phyloP scores from a whole-genome alignment of 768 basidiomycete genomes.

The Mycena venus region DNA sequence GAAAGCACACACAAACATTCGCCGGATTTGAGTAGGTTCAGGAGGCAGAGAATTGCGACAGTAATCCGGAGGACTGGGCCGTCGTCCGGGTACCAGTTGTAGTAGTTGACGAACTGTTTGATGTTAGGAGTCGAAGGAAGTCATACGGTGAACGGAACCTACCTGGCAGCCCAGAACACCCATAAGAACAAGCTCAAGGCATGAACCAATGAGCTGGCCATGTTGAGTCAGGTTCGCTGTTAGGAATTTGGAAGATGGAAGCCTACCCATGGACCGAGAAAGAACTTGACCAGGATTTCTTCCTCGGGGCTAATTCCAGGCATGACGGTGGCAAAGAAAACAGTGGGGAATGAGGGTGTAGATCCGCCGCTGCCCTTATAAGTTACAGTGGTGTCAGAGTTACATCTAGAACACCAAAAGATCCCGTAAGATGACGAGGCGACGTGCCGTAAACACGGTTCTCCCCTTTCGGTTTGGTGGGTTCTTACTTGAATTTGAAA shows the following conservation, averaged over 20 bases:
- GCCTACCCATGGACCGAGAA: conserved; percentile 23
- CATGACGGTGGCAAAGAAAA: not conserved
- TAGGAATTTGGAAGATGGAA: not conserved
- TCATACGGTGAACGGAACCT: not conserved
- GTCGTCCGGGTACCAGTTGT: conserved; percentile 11
- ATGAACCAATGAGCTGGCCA: conserved; percentile 13
- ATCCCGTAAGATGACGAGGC: conserved; percentile 15
- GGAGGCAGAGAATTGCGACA: too few species aligned
- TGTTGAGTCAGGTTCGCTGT: not conserved
- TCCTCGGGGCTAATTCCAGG: not conserved
- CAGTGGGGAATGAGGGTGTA: not conserved
- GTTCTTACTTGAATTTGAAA: too few species aligned
- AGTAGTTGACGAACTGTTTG: conserved; percentile 13
- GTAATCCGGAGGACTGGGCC: not conserved
- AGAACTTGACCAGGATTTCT: not conserved
- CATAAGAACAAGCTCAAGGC: conserved; percentile 8
- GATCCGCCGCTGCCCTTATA: not conserved
- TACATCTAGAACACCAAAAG: conserved; percentile 7
- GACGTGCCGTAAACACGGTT: not conserved
- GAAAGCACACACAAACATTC: conserved; percentile 8
- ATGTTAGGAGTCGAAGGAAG: not conserved
- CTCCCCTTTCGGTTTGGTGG: not conserved
- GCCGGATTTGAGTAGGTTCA: conserved; percentile 5
- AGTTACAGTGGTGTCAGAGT: not conserved
- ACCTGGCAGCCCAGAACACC: conserved; percentile 19